Percentiles rank a stretch among this genome's conserved stretches.
Evolutionary conservation across 495 filamentous ascomycete species (phyloP).

Genomic region (Apodospora peruviana): DNA sequence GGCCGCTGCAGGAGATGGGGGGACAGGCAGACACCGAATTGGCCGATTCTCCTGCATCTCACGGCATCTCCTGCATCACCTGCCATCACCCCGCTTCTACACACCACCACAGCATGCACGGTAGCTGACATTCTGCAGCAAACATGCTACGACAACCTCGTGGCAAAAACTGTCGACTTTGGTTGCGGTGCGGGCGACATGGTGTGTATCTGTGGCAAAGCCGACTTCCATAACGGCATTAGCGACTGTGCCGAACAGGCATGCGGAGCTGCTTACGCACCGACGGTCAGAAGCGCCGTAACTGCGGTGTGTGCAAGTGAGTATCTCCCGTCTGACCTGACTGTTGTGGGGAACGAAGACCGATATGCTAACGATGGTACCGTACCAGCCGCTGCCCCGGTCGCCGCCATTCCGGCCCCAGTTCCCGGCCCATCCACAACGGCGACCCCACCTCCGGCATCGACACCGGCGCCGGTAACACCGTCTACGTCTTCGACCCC

Average conservation of each 20-base stretch:
- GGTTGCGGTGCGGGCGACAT: conserved; percentile 15
- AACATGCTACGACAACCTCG: conserved; percentile 14
- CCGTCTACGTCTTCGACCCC: conserved; percentile 3
- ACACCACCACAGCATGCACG: no score
- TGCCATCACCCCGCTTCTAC: no score
- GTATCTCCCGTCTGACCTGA: conserved; percentile 4
- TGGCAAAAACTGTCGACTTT: conserved; percentile 5
- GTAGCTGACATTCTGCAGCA: conserved; percentile 14
- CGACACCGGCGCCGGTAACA: conserved; percentile 7
- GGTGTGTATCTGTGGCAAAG: conserved; percentile 23
- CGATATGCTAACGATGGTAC: neutral
- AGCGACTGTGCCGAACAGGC: conserved; percentile 13
- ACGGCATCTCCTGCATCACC: no score
- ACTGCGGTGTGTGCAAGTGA: conserved; percentile 31
- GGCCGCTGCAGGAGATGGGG: no score
- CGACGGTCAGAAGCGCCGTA: conserved; percentile 10
- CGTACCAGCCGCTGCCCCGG: conserved; percentile 13
- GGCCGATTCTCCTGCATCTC: no score
- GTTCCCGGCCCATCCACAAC: conserved; percentile 4
- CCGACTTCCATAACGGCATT: conserved; percentile 11
- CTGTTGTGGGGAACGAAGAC: neutral
- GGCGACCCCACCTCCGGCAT: conserved; percentile 8
- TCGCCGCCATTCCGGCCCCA: conserved; percentile 12
- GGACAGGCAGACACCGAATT: no score
- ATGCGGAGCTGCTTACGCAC: conserved; percentile 15